Evolutionary conservation across 805 yeast genomes (phyloP).

Genomic region (Wickerhamomyces sydowiorum): DNA sequence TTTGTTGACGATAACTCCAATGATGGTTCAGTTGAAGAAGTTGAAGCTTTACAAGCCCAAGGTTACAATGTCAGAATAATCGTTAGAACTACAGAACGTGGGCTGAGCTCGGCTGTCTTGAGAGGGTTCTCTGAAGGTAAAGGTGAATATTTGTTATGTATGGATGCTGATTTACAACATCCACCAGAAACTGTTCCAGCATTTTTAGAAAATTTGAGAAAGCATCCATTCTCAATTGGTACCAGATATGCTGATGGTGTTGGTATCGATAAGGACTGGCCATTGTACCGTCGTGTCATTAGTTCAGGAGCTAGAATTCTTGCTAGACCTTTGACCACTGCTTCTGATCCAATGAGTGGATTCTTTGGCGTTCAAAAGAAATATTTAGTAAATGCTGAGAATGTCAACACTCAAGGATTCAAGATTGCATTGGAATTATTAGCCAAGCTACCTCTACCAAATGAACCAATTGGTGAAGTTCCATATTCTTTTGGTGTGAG

Average conservation of each 20-base stretch:
- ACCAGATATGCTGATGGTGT: slow-evolving; percentile 52
- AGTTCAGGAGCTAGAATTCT: slow-evolving; percentile 42
- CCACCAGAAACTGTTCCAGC: slow-evolving; percentile 48
- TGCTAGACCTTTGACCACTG: slow-evolving; percentile 45
- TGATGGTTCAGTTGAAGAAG: slow-evolving; percentile 49
- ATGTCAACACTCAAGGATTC: slow-evolving; percentile 38
- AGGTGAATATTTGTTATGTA: slow-evolving; percentile 42
- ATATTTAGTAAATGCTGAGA: slow-evolving; percentile 30
- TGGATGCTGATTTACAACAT: slow-evolving; percentile 51
- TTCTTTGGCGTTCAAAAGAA: slow-evolving; percentile 45
- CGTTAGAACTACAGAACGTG: slow-evolving; percentile 46
- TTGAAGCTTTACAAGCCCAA: slow-evolving; percentile 35
- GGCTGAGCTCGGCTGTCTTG: slow-evolving; percentile 43
- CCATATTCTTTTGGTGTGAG: slow-evolving; percentile 49
- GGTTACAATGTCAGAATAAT: slow-evolving; percentile 44
- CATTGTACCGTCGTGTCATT: slow-evolving; percentile 42
- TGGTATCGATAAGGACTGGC: slow-evolving; percentile 50
- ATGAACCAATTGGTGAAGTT: slow-evolving; percentile 35
- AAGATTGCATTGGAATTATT: slow-evolving; percentile 44
- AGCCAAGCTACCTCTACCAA: slow-evolving; percentile 40
- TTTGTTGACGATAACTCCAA: slow-evolving; percentile 47
- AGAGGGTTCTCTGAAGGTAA: slow-evolving; percentile 41
- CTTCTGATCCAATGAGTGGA: slow-evolving; percentile 50
- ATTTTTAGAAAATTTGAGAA: slow-evolving; percentile 33
- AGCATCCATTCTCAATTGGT: slow-evolving; percentile 40